phyloP scores from a whole-genome alignment of 1,284 basidiomycete species.

The Megacollybia platyphylla region DNA sequence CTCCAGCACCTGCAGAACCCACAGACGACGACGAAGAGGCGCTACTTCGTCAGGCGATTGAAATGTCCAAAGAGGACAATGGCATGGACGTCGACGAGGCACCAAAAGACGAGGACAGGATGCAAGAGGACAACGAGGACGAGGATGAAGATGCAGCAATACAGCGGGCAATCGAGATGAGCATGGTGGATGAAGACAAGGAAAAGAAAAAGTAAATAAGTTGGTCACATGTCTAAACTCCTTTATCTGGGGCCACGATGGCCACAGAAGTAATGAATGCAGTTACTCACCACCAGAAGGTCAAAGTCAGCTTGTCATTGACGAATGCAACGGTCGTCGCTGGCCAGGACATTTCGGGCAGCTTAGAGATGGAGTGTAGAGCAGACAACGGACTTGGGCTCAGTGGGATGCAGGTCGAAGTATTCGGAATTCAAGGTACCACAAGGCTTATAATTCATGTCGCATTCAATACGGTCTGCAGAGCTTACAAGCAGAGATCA shows the following conservation, averaged over 20 bases:
- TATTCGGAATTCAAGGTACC: conserved; percentile 60
- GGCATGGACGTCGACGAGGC: conserved; percentile 16
- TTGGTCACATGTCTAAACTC: background rate
- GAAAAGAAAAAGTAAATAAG: conserved; percentile 12
- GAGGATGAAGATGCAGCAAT: conserved; percentile 45
- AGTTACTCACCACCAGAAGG: conserved; percentile 58
- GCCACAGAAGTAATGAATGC: conserved; percentile 62
- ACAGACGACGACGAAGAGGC: conserved; percentile 58
- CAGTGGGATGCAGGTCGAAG: conserved; percentile 59
- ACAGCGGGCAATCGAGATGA: conserved; percentile 46
- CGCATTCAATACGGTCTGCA: conserved; percentile 15
- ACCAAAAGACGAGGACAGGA: conserved; percentile 19
- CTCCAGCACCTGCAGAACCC: conserved; percentile 20
- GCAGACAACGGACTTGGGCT: conserved; percentile 63
- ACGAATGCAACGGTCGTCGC: conserved; percentile 48
- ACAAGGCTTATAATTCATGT: background rate
- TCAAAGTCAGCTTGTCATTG: conserved; percentile 49
- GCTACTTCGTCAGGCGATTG: conserved; percentile 51
- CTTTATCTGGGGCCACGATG: background rate
- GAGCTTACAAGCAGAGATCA: conserved; percentile 66
- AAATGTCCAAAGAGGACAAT: conserved; percentile 43
- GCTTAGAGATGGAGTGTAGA: conserved; percentile 64
- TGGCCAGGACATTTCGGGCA: conserved; percentile 51
- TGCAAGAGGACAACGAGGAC: conserved; percentile 28
- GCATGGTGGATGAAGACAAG: conserved; percentile 32